Conservation (phyloP, 306 rosid genomes). For the Glycine tomentella region DNA sequence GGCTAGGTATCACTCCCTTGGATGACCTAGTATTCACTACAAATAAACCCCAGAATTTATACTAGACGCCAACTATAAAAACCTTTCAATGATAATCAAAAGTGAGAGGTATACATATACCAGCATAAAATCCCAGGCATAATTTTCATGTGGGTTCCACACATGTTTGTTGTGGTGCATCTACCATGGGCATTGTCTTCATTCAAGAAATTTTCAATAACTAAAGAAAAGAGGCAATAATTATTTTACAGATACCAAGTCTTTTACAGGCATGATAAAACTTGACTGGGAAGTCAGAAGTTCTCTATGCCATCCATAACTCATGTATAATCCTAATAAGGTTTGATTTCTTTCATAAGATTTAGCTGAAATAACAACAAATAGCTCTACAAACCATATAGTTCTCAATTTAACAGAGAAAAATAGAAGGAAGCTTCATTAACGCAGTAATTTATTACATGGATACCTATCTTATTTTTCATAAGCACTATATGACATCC, state of each 20-base stretch:
- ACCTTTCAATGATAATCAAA: not conserved
- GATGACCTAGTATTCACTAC: not conserved
- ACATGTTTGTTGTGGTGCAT: not conserved
- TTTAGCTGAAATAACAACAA: not conserved
- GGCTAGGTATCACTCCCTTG: not conserved
- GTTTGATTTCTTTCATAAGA: not conserved
- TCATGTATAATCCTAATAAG: not conserved
- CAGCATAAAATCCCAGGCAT: not conserved
- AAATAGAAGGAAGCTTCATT: slow-evolving; percentile 11
- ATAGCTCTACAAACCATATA: not conserved
- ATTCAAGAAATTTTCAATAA: not conserved
- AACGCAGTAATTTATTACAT: not conserved
- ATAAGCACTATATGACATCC: not conserved
- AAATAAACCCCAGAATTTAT: not conserved
- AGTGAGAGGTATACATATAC: not conserved
- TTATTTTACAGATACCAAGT: not conserved
- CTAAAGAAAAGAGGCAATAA: not conserved
- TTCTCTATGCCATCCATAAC: not conserved
- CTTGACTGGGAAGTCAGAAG: not conserved
- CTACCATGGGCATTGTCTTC: not conserved
- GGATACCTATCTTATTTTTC: not conserved
- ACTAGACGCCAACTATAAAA: not conserved
- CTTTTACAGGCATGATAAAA: slow-evolving; percentile 7
- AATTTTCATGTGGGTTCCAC: not conserved
- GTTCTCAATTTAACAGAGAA: not conserved